These are phyloP conservation scores for Heritiera littoralis DNA, from an alignment of 345 rosid genomes.

Conservation along the genomic window DNA sequence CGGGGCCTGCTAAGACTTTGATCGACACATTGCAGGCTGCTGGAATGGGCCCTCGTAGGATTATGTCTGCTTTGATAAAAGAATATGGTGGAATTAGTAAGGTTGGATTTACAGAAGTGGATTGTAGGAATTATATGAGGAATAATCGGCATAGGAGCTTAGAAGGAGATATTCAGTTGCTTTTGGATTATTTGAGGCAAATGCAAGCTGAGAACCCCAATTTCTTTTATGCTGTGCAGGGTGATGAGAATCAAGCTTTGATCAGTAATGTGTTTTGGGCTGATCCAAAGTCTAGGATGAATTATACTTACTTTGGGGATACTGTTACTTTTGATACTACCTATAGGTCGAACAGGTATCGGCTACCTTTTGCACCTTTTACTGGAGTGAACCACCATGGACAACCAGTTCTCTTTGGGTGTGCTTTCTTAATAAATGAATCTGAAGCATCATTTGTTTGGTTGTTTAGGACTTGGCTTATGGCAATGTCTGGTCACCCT, in stretches of 20 bases:
- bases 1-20: conserved; percentile 61
- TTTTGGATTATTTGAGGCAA: conserved; percentile 52
- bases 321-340: conserved; percentile 50
- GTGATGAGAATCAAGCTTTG: conserved; percentile 39
- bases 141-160: conserved; percentile 48
- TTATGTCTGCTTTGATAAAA: conserved; percentile 56
- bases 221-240: conserved; percentile 43
- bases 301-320: conserved; percentile 41
- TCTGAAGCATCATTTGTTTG: conserved; percentile 56
- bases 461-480: conserved; percentile 61
- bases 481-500: conserved; percentile 47
- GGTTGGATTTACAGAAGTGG: conserved; percentile 57
- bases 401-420: conserved; percentile 59
- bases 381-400: conserved; percentile 62
- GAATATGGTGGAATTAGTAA: conserved; percentile 60
- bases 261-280: conserved; percentile 46
- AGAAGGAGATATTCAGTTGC: conserved; percentile 48
- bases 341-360: conserved; percentile 49
- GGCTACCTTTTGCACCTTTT: conserved; percentile 48
- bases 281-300: conserved; percentile 39
- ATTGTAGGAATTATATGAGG: conserved; percentile 60
- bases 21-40: conserved; percentile 64
- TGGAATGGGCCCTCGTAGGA: conserved; percentile 61
- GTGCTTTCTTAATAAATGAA: conserved; percentile 55
- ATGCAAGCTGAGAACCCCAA: conserved; percentile 41